Evolutionary conservation across 2,329 filamentous ascomycete species (phyloP), one percentile per base, ranked within the genome.

Genomic region (Ceratocystis cacaofunesta): DNA sequence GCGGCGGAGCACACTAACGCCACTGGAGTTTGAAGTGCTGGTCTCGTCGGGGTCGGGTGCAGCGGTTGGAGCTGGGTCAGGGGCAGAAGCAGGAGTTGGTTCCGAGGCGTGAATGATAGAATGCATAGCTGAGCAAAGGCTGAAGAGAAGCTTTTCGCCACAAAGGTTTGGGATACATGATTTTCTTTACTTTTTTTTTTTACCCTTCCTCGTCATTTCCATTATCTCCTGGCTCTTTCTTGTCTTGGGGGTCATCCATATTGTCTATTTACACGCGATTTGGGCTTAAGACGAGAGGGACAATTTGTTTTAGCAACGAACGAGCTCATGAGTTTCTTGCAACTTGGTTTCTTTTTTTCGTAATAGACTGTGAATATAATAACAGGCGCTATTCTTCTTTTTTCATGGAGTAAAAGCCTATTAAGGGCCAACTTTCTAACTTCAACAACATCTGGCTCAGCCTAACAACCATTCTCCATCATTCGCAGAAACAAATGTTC

Each of bases 1-100:
- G 71, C 79, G 88, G 71, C 81, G 89, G 72, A 90, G 87, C 71
- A 92, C 88, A 22, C 76, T 92, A 41, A 90, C 83, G 70, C 85
- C 87, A 2, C 87, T 86, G 78, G 89, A 92, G 74, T 75, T 92
- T 71, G 82, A 88, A 25, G 57, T 60, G 43, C 60, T 65, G 30
- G 48, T 65, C 19, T 58, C 41, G 22, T 44, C 46, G 41, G 62
- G 62, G 50, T 57, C 48, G 0, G 25, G 32, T 19, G 15, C 60
- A 7, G 19, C 15, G n/a, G 25, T 28, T 4, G 48, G 48, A 17
- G 8, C 46, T 7, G 46, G 6, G n/a, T 19, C 48, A 8, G 48
- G 22, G 22, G 7, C 48, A 25, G 48, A 25, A 8, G 15, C 48
- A 5, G 48, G 22, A 15, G 1, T 22, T 22, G 19, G 48, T 19